phyloP scores from a whole-genome alignment of 176 grass and related monocot genomes.

The Carex pumila region DNA sequence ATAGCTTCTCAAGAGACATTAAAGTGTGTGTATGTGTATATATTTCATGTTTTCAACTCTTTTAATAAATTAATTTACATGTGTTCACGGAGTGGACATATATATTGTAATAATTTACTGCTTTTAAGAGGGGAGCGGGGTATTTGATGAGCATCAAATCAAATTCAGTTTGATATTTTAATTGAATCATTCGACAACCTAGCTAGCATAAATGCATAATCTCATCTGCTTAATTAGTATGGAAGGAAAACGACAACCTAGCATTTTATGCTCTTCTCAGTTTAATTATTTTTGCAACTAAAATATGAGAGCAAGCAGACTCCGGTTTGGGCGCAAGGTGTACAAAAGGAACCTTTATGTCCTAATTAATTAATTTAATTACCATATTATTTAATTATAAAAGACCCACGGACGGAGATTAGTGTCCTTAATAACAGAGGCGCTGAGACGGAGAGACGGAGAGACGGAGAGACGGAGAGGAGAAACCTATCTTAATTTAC shows the following conservation, averaged over 20 bases:
- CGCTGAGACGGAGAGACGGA: no score
- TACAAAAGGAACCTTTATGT: slow-evolving; percentile 7
- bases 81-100: background rate
- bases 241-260: background rate
- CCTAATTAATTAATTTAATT: background rate
- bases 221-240: background rate
- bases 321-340: background rate
- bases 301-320: background rate
- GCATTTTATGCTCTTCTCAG: background rate
- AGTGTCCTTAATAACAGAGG: background rate
- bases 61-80: background rate
- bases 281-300: background rate
- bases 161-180: no score
- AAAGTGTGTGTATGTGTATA: background rate
- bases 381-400: slow-evolving; percentile 4
- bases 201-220: no score
- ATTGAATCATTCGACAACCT: no score
- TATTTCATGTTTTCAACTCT: background rate
- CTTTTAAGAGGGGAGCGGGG: no score
- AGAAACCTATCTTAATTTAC: no score
- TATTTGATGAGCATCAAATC: no score
- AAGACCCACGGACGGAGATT: slow-evolving; percentile 10
- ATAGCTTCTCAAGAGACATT: background rate
- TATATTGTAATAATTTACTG: no score
- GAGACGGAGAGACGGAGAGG: no score